Base-by-base conservation (phyloP, 352 stramenopile genomes). In the Phytopythium delawarense region DNA sequence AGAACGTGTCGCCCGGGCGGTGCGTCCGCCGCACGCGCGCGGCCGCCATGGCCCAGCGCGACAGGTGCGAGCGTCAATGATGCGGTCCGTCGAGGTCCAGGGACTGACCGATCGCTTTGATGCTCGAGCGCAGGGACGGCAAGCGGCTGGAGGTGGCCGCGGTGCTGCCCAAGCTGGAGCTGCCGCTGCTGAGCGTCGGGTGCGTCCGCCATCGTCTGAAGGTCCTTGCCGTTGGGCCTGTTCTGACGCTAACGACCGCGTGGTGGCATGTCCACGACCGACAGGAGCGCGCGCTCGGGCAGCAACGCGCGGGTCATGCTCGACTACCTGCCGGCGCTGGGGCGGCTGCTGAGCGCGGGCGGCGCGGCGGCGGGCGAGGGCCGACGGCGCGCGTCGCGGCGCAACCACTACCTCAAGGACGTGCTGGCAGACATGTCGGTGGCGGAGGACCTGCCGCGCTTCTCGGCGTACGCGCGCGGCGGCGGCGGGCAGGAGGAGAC, bases 381-480 rank as follows among this genome's bases (percentile, higher is more conserved):
- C 48, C 75, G 83, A 6, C 82, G 84, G 50, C 81, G 82, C 34
- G 59, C 78, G 52, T 92, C 54, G 15, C 69, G 85, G 37, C 83
- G 85, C 46, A 85, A 89, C 61, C 80, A 91, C 60, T 91, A 94
- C 71, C 75, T 94, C 59, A 66, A 78, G 54, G 81, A 88, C 32
- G 74, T 94, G 63, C 68, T 94, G 46, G 58, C 73, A 9, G 85
- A 94, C 69, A 86, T 92, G 76, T 61, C 65, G 28, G 64, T 89
- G 44, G 64, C 90, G 42, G 83, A 91, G 56, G 73, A 89, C 13
- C 65, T 89, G 58, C 72, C 74, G 61, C 63, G 63, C n/a, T 81
- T 79, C 60, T 76, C 75, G 44, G 67, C 65, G 57, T 87, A 79
- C 59, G 40, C 65, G 25, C 69, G 69, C 59, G 25, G n/a, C 15